Conservation (phyloP, 257 asterid genomes). For the Rehmannia glutinosa region DNA sequence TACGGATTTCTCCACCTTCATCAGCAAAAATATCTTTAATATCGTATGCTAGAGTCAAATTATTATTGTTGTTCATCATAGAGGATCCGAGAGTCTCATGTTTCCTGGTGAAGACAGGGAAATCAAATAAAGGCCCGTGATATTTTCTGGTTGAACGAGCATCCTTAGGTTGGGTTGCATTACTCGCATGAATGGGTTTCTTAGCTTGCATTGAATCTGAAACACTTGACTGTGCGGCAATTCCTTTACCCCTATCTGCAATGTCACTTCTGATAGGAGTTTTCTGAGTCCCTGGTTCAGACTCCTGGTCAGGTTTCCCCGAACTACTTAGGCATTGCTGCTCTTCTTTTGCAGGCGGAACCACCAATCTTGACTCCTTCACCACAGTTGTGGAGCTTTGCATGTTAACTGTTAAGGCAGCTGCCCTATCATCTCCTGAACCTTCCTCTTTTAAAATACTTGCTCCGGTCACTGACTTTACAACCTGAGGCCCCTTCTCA, state of each 20-base stretch:
- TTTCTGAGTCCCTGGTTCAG: constrained; percentile 45
- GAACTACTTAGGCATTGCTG: constrained; percentile 44
- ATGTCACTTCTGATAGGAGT: constrained; percentile 51
- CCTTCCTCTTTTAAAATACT: constrained; percentile 48
- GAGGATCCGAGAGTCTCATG: constrained; percentile 82
- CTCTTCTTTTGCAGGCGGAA: constrained; percentile 66
- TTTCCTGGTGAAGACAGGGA: constrained; percentile 92
- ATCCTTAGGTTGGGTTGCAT: constrained; percentile 64
- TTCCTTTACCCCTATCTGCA: constrained; percentile 77
- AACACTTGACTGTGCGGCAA: constrained; percentile 42
- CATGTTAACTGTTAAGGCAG: constrained; percentile 34
- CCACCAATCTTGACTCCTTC: constrained; percentile 53
- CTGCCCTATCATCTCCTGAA: constrained; percentile 44
- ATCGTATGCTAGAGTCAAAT: constrained; percentile 75
- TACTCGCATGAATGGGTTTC: constrained; percentile 60
- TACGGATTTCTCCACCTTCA: constrained; percentile 70
- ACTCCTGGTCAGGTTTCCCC: constrained; percentile 58
- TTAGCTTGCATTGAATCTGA: constrained; percentile 58
- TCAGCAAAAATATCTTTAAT: constrained; percentile 82
- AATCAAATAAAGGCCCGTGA: constrained; percentile 97
- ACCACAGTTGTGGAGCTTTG: constrained; percentile 34
- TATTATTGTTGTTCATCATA: constrained; percentile 67
- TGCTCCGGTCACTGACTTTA: constrained; percentile 36
- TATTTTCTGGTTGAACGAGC: constrained; percentile 71
- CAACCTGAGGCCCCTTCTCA: constrained; percentile 56